phyloP scores from a whole-genome alignment of 768 basidiomycete species.

The Grammothele lineata region DNA sequence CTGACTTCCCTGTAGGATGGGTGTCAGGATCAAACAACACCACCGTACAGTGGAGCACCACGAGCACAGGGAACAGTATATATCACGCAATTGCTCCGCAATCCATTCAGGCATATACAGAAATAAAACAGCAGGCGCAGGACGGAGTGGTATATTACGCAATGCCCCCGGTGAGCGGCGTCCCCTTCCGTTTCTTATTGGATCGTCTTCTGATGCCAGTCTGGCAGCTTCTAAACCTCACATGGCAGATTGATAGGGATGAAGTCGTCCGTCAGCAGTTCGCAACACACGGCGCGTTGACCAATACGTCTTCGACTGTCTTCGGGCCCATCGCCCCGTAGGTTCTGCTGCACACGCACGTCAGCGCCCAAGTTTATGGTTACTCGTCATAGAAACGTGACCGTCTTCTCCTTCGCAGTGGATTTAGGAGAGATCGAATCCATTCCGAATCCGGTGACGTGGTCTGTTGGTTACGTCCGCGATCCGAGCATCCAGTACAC shows the following conservation, averaged over 20 bases:
- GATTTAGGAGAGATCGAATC: conserved; percentile 20
- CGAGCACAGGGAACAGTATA: neutral
- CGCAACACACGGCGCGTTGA: neutral
- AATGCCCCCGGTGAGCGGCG: neutral
- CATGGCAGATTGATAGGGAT: neutral
- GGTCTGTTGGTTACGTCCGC: conserved; percentile 22
- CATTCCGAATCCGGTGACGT: conserved; percentile 17
- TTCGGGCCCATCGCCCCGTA: neutral
- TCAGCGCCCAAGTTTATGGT: no score
- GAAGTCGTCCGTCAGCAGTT: neutral
- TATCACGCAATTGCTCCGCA: neutral
- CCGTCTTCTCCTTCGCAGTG: conserved; percentile 21
- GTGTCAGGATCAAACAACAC: neutral
- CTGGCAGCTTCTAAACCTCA: neutral
- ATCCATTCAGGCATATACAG: neutral
- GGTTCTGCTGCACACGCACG: no score
- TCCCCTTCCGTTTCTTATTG: no score
- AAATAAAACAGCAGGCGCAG: neutral
- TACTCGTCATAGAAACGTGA: neutral
- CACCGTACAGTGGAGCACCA: neutral
- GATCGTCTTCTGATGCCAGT: neutral
- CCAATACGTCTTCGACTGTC: neutral
- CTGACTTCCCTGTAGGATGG: neutral
- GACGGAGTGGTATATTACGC: neutral
- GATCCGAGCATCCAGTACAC: conserved; percentile 22